These are phyloP conservation scores for Mycena alexandri DNA, from an alignment of 768 basidiomycete species.

Conservation along the genomic window DNA sequence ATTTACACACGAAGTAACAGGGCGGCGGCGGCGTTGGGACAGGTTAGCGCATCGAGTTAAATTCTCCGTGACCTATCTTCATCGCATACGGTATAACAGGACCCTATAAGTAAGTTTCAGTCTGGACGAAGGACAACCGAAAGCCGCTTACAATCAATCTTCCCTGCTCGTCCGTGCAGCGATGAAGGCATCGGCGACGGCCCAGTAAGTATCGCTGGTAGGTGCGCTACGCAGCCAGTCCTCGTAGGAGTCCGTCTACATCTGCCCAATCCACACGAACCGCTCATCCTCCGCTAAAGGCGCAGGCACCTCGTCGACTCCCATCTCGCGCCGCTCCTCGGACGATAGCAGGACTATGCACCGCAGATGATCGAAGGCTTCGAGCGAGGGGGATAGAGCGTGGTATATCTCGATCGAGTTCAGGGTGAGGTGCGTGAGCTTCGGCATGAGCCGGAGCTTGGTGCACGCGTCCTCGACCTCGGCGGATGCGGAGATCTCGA, in stretches of 20 bases:
- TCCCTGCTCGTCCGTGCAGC: neutral
- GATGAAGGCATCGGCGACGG: constrained; percentile 1
- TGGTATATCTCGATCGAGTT: no score
- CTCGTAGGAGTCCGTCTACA: neutral
- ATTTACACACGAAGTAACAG: no score
- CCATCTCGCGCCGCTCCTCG: neutral
- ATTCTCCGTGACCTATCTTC: no score
- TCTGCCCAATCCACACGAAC: neutral
- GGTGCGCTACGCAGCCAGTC: constrained; percentile 5
- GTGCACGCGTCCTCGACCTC: neutral
- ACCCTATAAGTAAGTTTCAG: no score
- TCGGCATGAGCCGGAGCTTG: neutral
- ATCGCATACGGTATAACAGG: no score
- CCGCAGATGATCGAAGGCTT: neutral
- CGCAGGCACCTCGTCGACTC: neutral
- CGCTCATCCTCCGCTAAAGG: no score
- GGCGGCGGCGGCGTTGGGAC: no score
- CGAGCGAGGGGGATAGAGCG: no score
- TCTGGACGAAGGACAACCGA: no score
- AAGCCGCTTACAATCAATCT: no score
- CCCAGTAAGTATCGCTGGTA: constrained; percentile 2
- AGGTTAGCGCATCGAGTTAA: no score
- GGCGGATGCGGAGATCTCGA: neutral
- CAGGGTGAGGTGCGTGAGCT: neutral
- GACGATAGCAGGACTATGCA: neutral